Conservation (phyloP, 2,329 filamentous ascomycete genomes). For the Fusarium lateritium region DNA sequence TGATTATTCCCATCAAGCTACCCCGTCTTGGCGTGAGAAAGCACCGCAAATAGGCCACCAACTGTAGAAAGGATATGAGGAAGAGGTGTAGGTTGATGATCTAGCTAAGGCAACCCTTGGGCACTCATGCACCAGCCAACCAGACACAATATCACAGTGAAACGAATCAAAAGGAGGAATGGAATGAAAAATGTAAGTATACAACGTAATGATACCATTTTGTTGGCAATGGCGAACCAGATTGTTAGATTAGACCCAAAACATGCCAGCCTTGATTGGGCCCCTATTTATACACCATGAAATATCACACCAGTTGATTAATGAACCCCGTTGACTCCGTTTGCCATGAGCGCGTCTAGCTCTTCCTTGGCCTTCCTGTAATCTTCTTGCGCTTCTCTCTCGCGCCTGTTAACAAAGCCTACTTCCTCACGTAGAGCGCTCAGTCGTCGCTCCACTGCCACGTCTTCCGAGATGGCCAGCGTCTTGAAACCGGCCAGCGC, state of each 20-base stretch:
- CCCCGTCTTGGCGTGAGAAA: constrained; percentile 65
- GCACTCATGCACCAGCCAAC: not conserved
- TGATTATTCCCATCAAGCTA: constrained; percentile 68
- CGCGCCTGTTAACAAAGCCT: constrained; percentile 81
- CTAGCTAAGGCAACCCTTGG: too few relatives aligned
- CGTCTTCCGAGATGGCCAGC: constrained; percentile 84
- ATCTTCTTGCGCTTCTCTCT: constrained; percentile 91
- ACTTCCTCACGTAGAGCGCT: constrained; percentile 87
- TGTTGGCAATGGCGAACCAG: constrained; percentile 15
- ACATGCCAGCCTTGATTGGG: constrained; percentile 34
- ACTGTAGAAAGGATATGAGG: too few relatives aligned
- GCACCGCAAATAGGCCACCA: constrained; percentile 9
- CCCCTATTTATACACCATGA: constrained; percentile 45
- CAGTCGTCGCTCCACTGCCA: constrained; percentile 79
- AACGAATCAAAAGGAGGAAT: constrained; percentile 7
- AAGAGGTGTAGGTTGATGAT: too few relatives aligned
- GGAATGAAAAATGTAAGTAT: constrained; percentile 1
- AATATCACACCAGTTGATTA: constrained; percentile 44
- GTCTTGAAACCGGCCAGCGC: constrained; percentile 83
- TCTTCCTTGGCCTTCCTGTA: constrained; percentile 86
- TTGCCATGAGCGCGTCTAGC: constrained; percentile 70
- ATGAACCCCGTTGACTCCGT: constrained; percentile 57
- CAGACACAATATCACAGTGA: not conserved
- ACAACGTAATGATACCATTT: constrained; percentile 14
- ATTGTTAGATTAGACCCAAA: constrained; percentile 39